Evolutionary conservation across 2,329 filamentous ascomycete genomes (phyloP), one percentile per base, ranked within the genome.

Genomic region (Aspergillus japonicus): DNA sequence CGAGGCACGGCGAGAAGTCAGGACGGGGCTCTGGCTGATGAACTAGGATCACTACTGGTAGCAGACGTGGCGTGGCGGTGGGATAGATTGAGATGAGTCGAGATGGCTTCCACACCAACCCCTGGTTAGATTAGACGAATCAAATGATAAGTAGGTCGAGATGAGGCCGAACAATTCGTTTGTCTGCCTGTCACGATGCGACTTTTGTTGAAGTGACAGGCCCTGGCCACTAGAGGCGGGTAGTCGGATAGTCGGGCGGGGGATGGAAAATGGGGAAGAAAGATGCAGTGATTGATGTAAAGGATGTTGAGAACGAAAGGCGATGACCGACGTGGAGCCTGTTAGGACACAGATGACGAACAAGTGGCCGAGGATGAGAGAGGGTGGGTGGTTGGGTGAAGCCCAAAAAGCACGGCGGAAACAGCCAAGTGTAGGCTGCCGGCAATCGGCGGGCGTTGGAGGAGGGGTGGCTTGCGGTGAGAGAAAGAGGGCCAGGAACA

Each of bases 371-470:
- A 47, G 21, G 33, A 42, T 39, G 55, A 52, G 51, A 51, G 47
- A 48, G 31, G 23, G 48, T 26, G 23, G 56, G 48, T 26, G 23
- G 56, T 59, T 59, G 52, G 39, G 60, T 60, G 56, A 63, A 54
- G 62, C 59, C 54, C 56, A 63, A 59, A 62, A 59, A 57, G 35
- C 39, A 48, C 44, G 58, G 52, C 42, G 56, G 63, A 14, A 42
- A 66, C 64, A 67, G 64, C 64, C 62, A 63, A 65, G 56, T 29
- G 26, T 63, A 58, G 56, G 60, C 53, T 55, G 62, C 58, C 60
- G 57, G 59, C 58, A 52, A 55, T 60, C 60, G 57, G 51, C 54
- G 29, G 65, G 71, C 73, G 66, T 75, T 74, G 71, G 49, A 67
- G 66, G 60, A 71, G 59, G 26, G 26, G 26, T 29, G 26, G 26